Evolutionary conservation across 257 asterid genomes (phyloP), one percentile per base, ranked within the genome.

Genomic region (Gentiana macrophylla): DNA sequence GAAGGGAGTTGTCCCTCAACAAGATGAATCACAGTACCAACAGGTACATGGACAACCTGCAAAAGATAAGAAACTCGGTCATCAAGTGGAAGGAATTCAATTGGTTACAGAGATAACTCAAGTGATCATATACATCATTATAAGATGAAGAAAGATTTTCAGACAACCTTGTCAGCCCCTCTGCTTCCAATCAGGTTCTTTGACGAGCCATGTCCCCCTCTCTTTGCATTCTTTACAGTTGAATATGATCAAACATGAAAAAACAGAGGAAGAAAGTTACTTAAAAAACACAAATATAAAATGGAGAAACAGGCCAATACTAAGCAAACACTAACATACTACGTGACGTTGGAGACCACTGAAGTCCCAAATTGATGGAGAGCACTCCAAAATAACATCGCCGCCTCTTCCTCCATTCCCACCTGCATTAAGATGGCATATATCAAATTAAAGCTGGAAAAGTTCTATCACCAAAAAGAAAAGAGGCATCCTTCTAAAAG

Each of bases 361-460:
- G 72, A 87, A 83, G 79, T 91, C 97, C 96, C 98, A 91, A 41
- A 80, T 81, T 44, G 89, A 61, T 36, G 88, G 59, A 13, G 93
- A 83, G 62, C 90, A 79, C 74, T 91, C 96, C 73, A 91, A 73
- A 56, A 91, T 74, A 37, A 91, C 95, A 13, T 91, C 90, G 59
- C 98, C 98, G 46, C 98, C 96, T 77, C 79, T 70, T 59, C 98
- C 98, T 61, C 98, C 98, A 78, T 80, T 80, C 49, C 94, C 97
- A 66, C 98, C 96, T 91, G 75, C 75, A 79, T 58, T 57, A 44
- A 10, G 59, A 55, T 59, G 24, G 24, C 47, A 54, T 41, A 52
- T 35, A 56, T 12, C 60, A 58, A 60, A 66, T 37, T 6, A 35
- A 36, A 8, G 45, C 9, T 4, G 46, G 7, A 49, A 43, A 34